A percentile compares a stretch with the other conserved stretches of the same genome.
Evolutionary conservation across 192 early-diverging fungal genomes (phyloP).

Genomic region (Backusella tarrabulga): DNA sequence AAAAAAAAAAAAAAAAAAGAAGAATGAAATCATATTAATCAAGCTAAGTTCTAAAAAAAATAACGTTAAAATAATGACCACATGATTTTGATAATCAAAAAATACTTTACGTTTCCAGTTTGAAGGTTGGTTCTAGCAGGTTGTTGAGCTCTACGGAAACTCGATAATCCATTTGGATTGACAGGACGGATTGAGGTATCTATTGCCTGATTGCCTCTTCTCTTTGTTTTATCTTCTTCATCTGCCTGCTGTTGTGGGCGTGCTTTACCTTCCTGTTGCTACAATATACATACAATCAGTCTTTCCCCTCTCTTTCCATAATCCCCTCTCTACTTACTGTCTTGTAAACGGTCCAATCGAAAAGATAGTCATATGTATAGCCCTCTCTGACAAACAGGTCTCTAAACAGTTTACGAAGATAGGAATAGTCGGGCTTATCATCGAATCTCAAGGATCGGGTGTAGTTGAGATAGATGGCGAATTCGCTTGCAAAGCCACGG

Average conservation of each 20-base stretch:
- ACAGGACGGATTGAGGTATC: neutral
- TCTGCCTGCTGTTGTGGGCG: neutral
- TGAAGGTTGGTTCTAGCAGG: neutral
- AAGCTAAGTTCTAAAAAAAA: neutral
- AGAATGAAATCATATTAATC: neutral
- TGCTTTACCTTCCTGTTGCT: neutral
- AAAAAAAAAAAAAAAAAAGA: neutral
- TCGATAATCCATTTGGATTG: neutral
- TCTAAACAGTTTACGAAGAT: constrained; percentile 83
- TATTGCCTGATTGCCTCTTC: neutral
- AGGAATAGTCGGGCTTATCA: constrained; percentile 91
- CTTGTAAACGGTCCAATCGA: constrained; percentile 85
- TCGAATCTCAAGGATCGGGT: constrained; percentile 82
- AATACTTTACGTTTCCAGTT: neutral
- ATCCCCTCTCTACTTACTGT: constrained; percentile 30
- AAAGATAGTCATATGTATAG: constrained; percentile 86
- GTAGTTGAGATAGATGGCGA: constrained; percentile 87
- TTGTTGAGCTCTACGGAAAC: neutral
- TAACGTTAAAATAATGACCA: neutral
- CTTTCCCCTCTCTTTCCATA: neutral
- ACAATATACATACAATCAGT: neutral
- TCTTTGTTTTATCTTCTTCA: neutral
- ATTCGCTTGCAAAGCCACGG: constrained; percentile 79
- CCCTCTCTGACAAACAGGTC: constrained; percentile 88
- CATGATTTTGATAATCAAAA: neutral